phyloP scores from a whole-genome alignment of 73 alveolate species.

The Blepharisma japonicum region DNA sequence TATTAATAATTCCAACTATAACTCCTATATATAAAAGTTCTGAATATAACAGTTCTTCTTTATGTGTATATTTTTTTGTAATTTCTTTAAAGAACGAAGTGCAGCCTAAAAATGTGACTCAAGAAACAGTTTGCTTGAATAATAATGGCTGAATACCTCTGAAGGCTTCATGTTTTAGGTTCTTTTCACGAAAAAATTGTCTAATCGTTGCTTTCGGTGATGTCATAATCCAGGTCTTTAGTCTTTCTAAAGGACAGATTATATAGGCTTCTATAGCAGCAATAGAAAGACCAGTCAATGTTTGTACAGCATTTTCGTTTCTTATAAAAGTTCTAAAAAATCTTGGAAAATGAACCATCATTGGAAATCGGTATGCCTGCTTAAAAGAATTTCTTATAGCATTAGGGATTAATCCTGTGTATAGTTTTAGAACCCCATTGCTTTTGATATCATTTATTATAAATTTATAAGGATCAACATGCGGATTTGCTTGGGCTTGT shows the following conservation, averaged over 20 bases:
- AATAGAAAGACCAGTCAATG: background rate
- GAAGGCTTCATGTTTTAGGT: background rate
- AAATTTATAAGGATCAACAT: background rate
- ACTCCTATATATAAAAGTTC: background rate
- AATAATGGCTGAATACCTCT: background rate
- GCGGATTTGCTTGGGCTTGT: background rate
- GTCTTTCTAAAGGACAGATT: constrained; percentile 25
- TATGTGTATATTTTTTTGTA: background rate
- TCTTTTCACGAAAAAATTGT: background rate
- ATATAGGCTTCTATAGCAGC: constrained; percentile 7
- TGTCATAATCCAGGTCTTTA: constrained; percentile 20
- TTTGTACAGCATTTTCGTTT: background rate
- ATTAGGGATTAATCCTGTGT: constrained; percentile 22
- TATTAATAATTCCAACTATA: constrained; percentile 6
- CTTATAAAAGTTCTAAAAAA: background rate
- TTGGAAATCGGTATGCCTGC: constrained; percentile 14
- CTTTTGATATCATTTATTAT: background rate
- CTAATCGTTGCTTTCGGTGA: background rate
- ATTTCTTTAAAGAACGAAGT: constrained; percentile 17
- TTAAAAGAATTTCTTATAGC: background rate
- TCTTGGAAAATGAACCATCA: constrained; percentile 8
- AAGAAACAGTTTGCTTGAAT: background rate
- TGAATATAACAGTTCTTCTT: background rate
- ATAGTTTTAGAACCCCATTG: constrained; percentile 11
- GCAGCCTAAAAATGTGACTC: constrained; percentile 15